Evolutionary conservation across 805 yeast genomes (phyloP), one percentile per base, ranked within the genome.

Genomic region (Zygosaccharomyces bisporus): DNA sequence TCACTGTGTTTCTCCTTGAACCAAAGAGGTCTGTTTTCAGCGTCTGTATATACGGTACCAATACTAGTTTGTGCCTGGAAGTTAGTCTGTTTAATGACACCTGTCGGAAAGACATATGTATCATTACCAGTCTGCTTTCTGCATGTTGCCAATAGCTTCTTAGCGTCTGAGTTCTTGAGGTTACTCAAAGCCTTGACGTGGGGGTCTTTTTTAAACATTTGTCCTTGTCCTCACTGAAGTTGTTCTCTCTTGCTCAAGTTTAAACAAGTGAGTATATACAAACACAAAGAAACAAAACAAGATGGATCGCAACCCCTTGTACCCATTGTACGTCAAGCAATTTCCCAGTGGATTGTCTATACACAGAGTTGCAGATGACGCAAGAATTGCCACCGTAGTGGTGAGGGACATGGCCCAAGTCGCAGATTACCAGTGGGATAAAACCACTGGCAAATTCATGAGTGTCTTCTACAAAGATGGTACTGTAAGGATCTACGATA

Each of bases 91-190:
- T 85, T 83, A 24, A 84, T 52, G 12, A 49, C 49, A 13, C 50
- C 43, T 3, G 52, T 46, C 62, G 43, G 73, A 68, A 38, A 71
- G 52, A 8, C 86, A 85, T 41, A 83, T 52, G 30, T 56, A 6
- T 49, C 41, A 12, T 25, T 31, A 3, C 41, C 44, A 14, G 77
- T 56, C 14, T 58, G 63, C 10, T 58, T 52, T 43, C 72, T 71
- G 4, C 68, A 62, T 23, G 72, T 75, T 35, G 73, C 67, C 13
- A 74, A 54, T 10, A 80, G 57, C 23, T 62, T 52, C 52, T 63
- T 75, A 32, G 93, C 70, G 52, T 88, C 97, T 0, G 95, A 84
- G 10, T 86, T 77, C 64, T 88, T 89, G 47, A 93, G 71, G 54
- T 87, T 86, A 16, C 95, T 76, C 41, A 80, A 70, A 3, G 95